Base-by-base conservation (phyloP, 345 rosid species). In the Populus davidiana region DNA sequence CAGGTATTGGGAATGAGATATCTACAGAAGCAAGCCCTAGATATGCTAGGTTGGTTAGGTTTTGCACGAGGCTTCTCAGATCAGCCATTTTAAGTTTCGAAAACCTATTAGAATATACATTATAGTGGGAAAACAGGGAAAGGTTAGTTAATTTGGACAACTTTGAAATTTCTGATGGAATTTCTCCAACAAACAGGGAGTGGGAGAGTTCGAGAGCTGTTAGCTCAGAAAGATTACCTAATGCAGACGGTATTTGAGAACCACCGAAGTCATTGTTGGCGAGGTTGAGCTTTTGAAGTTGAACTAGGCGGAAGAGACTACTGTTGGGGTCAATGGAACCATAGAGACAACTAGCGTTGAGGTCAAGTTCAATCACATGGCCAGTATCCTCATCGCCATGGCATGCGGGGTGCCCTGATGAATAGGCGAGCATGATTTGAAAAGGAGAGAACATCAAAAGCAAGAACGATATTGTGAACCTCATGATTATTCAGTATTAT, bases 271-370 rank as follows among this genome's bases (percentile, higher is more conserved):
- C 1, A 33, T 73, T 80, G 20, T 69, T 31, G 4, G 76, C 71
- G 9, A 79, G 78, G 50, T 50, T 69, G 49, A 69, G 86, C 25
- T 29, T 70, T 36, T 17, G 72, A 18, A 83, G 77, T 43, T 83
- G 83, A 21, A 62, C 47, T 16, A 79, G 77, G 2, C 8, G 44
- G 67, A 82, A 75, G 8, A 79, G 79, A 25, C 23, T 79, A 49
- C 18, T 78, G 47, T 23, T 71, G 23, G 82, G 62, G 17, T 71
- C n/a, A 71, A 83, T 75, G 1, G 78, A 79, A 29, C 78, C 85
- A 29, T 61, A 63, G 20, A 79, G 76, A 18, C 68, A 56, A 27
- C 76, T 70, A 35, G 74, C 49, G 4, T 80, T 82, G 50, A 33
- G 35, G 35, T 33, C 35, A 33, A 33, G 35, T 33, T 33, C 35